These are phyloP conservation scores for Sugiyamaella mastotermitis DNA, from an alignment of 805 yeast genomes.

Conservation along the genomic window DNA sequence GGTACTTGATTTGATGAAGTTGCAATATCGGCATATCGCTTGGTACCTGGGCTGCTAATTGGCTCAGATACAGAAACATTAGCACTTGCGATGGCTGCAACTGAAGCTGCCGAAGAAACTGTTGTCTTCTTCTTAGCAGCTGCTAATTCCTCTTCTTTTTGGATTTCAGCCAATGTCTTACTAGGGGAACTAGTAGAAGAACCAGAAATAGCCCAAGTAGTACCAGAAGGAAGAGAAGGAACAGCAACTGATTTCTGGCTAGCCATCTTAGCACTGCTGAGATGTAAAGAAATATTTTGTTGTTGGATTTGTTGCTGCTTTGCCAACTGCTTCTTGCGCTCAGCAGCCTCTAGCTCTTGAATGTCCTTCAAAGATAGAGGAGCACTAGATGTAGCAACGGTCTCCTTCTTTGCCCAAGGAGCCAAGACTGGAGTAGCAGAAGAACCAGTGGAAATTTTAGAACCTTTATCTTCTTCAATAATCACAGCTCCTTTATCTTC, in stretches of 20 bases:
- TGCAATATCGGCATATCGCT: slow-evolving; percentile 11
- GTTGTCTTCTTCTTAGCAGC: slow-evolving; percentile 13
- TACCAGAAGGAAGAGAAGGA: slow-evolving; percentile 22
- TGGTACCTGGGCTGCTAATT: neutral
- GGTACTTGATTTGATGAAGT: neutral
- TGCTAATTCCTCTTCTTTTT: slow-evolving; percentile 32
- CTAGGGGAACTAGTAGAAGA: slow-evolving; percentile 21
- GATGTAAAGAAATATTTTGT: slow-evolving; percentile 2
- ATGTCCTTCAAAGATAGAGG: slow-evolving; percentile 28
- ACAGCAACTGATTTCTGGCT: slow-evolving; percentile 6
- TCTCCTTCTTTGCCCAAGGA: slow-evolving; percentile 22
- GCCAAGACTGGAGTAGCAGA: slow-evolving; percentile 18
- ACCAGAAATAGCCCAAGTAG: slow-evolving; percentile 23
- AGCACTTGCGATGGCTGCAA: slow-evolving; percentile 3
- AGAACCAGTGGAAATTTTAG: slow-evolving; percentile 7
- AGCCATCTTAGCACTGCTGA: neutral
- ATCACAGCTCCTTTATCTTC: no score
- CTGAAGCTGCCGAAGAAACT: slow-evolving; percentile 12
- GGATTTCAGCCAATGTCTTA: slow-evolving; percentile 33
- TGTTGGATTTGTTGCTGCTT: slow-evolving; percentile 17
- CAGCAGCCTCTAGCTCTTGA: slow-evolving; percentile 28
- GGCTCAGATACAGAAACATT: neutral
- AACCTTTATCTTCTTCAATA: no score
- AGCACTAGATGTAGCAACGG: slow-evolving; percentile 12
- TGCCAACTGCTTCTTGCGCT: slow-evolving; percentile 15